Evolutionary conservation across 2,329 filamentous ascomycete genomes (phyloP).

Genomic region (Thermoascus crustaceus): DNA sequence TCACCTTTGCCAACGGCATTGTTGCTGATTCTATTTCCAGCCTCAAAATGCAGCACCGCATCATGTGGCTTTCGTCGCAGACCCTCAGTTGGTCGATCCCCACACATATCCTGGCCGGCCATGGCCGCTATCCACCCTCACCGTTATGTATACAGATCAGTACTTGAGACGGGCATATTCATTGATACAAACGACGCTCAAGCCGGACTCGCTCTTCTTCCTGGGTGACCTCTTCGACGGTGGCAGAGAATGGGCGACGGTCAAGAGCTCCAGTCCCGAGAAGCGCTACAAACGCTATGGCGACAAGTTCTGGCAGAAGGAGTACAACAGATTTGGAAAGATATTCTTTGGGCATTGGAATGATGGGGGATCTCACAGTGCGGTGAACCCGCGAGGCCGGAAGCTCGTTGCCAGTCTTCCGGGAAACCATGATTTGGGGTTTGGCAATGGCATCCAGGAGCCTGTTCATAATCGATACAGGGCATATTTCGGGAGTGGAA

Average conservation of each 20-base stretch:
- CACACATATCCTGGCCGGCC: slow-evolving; percentile 87
- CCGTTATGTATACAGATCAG: slow-evolving; percentile 71
- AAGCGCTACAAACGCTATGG: slow-evolving; percentile 68
- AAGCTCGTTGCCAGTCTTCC: slow-evolving; percentile 79
- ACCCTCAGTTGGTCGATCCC: slow-evolving; percentile 86
- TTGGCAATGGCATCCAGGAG: slow-evolving; percentile 74
- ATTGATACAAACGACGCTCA: slow-evolving; percentile 64
- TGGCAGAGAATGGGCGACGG: slow-evolving; percentile 86
- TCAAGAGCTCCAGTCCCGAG: slow-evolving; percentile 51
- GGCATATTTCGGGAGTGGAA: slow-evolving; percentile 83
- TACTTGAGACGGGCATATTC: slow-evolving; percentile 78
- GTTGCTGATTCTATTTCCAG: slow-evolving; percentile 39
- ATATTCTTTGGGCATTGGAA: slow-evolving; percentile 73
- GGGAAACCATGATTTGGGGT: slow-evolving; percentile 91
- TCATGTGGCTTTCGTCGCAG: slow-evolving; percentile 74
- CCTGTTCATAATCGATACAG: slow-evolving; percentile 76
- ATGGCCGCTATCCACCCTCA: slow-evolving; percentile 60
- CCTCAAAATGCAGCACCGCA: slow-evolving; percentile 71
- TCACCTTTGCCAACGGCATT: neutral
- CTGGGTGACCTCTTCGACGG: slow-evolving; percentile 93
- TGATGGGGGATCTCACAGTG: slow-evolving; percentile 46
- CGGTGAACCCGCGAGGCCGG: slow-evolving; percentile 56
- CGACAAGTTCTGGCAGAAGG: slow-evolving; percentile 73
- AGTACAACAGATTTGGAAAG: slow-evolving; percentile 76
- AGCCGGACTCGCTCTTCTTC: slow-evolving; percentile 85